Evolutionary conservation across 352 stramenopile genomes (phyloP).

Genomic region (Pythium brachiatum): DNA sequence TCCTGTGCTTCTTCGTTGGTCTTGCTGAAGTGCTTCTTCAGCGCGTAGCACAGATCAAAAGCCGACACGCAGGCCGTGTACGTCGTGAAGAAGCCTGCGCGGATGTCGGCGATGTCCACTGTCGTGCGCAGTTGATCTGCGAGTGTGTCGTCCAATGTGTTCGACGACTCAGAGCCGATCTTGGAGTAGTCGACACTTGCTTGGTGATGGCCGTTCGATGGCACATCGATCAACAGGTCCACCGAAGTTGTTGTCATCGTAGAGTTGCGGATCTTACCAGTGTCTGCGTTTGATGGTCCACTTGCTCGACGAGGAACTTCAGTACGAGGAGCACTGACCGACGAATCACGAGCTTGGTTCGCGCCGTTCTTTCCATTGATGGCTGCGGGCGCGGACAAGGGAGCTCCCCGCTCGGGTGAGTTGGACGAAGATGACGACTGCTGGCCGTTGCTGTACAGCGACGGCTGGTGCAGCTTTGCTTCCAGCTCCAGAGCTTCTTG

Average conservation of each 20-base stretch:
- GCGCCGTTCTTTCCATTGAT: slow-evolving; percentile 7
- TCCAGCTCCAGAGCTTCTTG: slow-evolving; percentile 84
- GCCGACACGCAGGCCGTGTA: slow-evolving; percentile 59
- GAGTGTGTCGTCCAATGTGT: slow-evolving; percentile 56
- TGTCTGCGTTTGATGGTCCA: slow-evolving; percentile 16
- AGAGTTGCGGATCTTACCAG: slow-evolving; percentile 47
- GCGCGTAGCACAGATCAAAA: slow-evolving; percentile 41
- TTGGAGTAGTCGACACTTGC: slow-evolving; percentile 34
- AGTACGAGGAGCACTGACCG: slow-evolving; percentile 2
- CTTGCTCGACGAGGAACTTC: slow-evolving; percentile 5
- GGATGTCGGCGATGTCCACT: slow-evolving; percentile 55
- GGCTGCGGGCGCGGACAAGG: slow-evolving; percentile 30
- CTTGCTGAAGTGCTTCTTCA: slow-evolving; percentile 67
- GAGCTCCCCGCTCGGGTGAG: slow-evolving; percentile 14
- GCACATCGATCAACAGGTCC: slow-evolving; percentile 44
- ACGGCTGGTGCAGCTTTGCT: slow-evolving; percentile 84
- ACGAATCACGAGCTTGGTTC: slow-evolving; percentile 11
- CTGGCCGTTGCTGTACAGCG: slow-evolving; percentile 42
- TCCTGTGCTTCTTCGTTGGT: slow-evolving; percentile 37
- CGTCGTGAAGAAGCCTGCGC: slow-evolving; percentile 71
- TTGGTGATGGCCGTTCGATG: slow-evolving; percentile 31
- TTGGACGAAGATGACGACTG: not conserved
- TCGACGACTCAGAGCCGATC: slow-evolving; percentile 32
- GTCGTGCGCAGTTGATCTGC: slow-evolving; percentile 59
- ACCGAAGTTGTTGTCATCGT: slow-evolving; percentile 53